phyloP scores from a whole-genome alignment of 2,329 filamentous ascomycete species.

The Cercospora beticola region DNA sequence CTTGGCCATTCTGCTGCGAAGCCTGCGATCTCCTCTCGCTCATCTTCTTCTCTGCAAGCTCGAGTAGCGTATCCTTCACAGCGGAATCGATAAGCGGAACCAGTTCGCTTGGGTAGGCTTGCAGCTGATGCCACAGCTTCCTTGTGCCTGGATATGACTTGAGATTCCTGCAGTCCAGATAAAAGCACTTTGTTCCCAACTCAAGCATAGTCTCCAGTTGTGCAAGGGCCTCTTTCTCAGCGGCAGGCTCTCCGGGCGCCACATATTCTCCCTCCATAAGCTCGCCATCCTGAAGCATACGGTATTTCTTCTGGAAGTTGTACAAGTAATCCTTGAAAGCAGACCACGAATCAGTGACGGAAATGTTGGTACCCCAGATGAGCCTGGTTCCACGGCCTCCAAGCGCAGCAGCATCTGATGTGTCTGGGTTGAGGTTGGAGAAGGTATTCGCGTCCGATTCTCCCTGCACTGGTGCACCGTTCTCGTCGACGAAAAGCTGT shows the following conservation, averaged over 20 bases:
- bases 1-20: slow-evolving; percentile 29
- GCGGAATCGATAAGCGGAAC: slow-evolving; percentile 95
- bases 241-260: slow-evolving; percentile 64
- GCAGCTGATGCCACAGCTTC: slow-evolving; percentile 93
- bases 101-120: slow-evolving; percentile 93
- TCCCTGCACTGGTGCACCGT: slow-evolving; percentile 58
- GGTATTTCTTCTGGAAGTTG: slow-evolving; percentile 91
- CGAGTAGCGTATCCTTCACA: slow-evolving; percentile 89
- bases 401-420: slow-evolving; percentile 85
- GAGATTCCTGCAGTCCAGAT: slow-evolving; percentile 83
- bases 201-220: slow-evolving; percentile 85
- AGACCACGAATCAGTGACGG: slow-evolving; percentile 82
- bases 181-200: slow-evolving; percentile 78
- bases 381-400: slow-evolving; percentile 78
- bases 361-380: slow-evolving; percentile 97
- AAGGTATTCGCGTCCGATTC: slow-evolving; percentile 62
- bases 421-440: slow-evolving; percentile 72
- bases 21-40: slow-evolving; percentile 55
- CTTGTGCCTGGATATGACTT: slow-evolving; percentile 89
- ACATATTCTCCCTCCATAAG: slow-evolving; percentile 69
- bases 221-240: slow-evolving; percentile 78
- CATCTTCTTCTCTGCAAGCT: slow-evolving; percentile 79
- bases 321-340: slow-evolving; percentile 88
- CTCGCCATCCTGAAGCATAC: slow-evolving; percentile 85
- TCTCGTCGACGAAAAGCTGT: slow-evolving; percentile 63